phyloP scores from a whole-genome alignment of 2,329 filamentous ascomycete genomes.

The Sphaerulina populicola region DNA sequence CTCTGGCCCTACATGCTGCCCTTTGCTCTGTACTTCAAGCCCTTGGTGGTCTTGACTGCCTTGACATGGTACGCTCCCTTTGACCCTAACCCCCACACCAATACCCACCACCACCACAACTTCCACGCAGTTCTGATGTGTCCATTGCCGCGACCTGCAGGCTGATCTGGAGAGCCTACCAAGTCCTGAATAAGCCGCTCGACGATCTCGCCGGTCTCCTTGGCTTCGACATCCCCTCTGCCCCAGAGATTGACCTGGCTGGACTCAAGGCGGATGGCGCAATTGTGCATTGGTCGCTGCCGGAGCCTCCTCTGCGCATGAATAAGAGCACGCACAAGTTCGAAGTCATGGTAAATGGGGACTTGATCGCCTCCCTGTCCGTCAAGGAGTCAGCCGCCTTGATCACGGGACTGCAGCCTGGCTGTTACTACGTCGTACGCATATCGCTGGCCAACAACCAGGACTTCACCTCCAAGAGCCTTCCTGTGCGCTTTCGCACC shows the following conservation, averaged over 20 bases:
- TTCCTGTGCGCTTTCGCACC: conserved; percentile 75
- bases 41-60: conserved; percentile 18
- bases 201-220: conserved; percentile 42
- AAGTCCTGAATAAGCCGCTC: conserved; percentile 83
- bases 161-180: conserved; percentile 73
- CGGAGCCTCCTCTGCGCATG: conserved; percentile 35
- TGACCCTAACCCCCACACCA: too few relatives aligned
- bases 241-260: conserved; percentile 81
- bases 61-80: conserved; percentile 16
- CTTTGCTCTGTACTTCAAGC: conserved; percentile 21
- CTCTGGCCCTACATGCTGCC: conserved; percentile 3
- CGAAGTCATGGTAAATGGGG: conserved; percentile 82
- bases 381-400: conserved; percentile 79
- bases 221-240: conserved; percentile 84
- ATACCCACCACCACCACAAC: background rate
- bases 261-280: conserved; percentile 81
- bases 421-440: conserved; percentile 85
- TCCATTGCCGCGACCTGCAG: conserved; percentile 9
- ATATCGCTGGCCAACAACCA: conserved; percentile 85
- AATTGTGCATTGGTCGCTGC: conserved; percentile 76
- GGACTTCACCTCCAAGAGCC: conserved; percentile 85
- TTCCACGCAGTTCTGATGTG: background rate
- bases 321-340: conserved; percentile 67
- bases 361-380: conserved; percentile 71
- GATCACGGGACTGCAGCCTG: conserved; percentile 76